phyloP scores from a whole-genome alignment of 306 rosid species.

The Medicago arabica region DNA sequence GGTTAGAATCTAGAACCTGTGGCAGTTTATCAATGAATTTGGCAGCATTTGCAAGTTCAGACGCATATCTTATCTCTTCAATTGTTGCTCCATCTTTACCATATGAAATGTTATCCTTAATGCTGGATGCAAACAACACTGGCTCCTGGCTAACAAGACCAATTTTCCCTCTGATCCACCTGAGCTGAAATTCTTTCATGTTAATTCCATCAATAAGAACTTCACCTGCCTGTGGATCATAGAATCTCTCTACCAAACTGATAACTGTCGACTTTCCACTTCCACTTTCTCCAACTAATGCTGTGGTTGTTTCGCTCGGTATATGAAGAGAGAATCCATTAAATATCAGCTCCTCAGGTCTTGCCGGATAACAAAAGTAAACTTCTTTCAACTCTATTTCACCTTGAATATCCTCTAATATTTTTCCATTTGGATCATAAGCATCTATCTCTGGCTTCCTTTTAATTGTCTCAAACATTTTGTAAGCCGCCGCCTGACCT shows the following conservation, averaged over 20 bases:
- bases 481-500: constrained; percentile 92
- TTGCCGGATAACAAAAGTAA: constrained; percentile 81
- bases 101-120: constrained; percentile 82
- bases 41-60: constrained; percentile 90
- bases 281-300: constrained; percentile 94
- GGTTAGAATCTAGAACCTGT: constrained; percentile 56
- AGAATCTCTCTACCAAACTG: constrained; percentile 88
- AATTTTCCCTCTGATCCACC: constrained; percentile 90
- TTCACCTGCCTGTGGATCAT: constrained; percentile 82
- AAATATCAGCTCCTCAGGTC: constrained; percentile 80
- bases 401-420: constrained; percentile 67
- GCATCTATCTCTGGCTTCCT: constrained; percentile 87
- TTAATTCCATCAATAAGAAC: constrained; percentile 77
- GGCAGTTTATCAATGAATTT: constrained; percentile 86
- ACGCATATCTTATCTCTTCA: constrained; percentile 74
- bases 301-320: constrained; percentile 71
- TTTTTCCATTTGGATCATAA: constrained; percentile 66
- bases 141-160: constrained; percentile 98
- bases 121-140: constrained; percentile 80
- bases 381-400: constrained; percentile 74
- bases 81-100: constrained; percentile 86
- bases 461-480: constrained; percentile 83
- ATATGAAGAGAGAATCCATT: constrained; percentile 72
- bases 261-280: constrained; percentile 91
- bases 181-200: constrained; percentile 79